Percentiles rank a stretch among this genome's conserved stretches.
Evolutionary conservation across 2,329 filamentous ascomycete species (phyloP).

Genomic region (Venturia nashicola): DNA sequence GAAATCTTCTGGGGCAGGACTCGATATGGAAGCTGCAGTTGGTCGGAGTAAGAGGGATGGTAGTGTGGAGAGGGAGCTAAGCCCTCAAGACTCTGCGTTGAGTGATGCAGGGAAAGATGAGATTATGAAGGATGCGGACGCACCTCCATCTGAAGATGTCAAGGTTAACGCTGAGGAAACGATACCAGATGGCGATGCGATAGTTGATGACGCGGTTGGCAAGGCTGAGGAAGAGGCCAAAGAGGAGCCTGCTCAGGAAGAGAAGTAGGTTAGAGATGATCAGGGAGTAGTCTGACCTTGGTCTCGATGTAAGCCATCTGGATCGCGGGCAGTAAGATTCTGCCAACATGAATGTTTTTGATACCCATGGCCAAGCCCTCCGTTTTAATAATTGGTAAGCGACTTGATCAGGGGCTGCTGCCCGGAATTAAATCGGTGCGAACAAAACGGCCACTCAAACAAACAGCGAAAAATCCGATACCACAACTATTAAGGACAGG

Average conservation of each 20-base stretch:
- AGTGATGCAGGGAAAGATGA: conserved; percentile 5
- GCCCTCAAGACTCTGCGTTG: neutral
- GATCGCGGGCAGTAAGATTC: neutral
- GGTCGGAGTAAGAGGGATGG: conserved; percentile 16
- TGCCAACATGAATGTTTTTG: neutral
- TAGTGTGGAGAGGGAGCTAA: conserved; percentile 2
- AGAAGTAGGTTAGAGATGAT: neutral
- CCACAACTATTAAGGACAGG: no score
- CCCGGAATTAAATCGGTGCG: no score
- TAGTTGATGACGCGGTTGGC: neutral
- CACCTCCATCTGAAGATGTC: neutral
- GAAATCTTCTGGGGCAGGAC: conserved; percentile 19
- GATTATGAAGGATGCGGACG: conserved; percentile 9
- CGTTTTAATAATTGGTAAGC: no score
- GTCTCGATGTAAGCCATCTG: neutral
- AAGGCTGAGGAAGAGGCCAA: neutral
- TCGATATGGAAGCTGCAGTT: conserved; percentile 30
- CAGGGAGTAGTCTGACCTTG: neutral
- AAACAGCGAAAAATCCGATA: no score
- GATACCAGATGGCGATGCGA: neutral
- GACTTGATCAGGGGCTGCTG: no score
- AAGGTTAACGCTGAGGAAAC: neutral
- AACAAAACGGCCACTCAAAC: no score
- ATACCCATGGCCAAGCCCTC: neutral
- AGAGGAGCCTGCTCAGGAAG: neutral